These are phyloP conservation scores for Cornus controversa DNA, from an alignment of 148 eudicot species.

Conservation along the genomic window DNA sequence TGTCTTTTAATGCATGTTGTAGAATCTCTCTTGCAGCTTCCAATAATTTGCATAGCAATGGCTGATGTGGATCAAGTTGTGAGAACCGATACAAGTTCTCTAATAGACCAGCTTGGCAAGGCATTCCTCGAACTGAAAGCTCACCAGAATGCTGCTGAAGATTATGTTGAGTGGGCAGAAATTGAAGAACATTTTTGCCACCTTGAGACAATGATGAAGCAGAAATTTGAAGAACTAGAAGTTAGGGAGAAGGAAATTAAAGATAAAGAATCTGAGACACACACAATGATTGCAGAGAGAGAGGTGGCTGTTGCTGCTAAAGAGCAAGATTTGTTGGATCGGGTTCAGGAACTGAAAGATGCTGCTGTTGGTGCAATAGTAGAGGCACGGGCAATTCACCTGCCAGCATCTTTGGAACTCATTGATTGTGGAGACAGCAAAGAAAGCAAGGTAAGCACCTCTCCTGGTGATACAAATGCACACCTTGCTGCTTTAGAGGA, in stretches of 20 bases:
- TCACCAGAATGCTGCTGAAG: conserved; percentile 30
- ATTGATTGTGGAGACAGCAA: conserved; percentile 20
- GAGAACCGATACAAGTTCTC: conserved; percentile 26
- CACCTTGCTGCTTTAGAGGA: conserved; percentile 31
- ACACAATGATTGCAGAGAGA: conserved; percentile 34
- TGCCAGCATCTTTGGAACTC: conserved; percentile 27
- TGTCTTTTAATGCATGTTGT: not conserved
- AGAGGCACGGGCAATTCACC: conserved; percentile 35
- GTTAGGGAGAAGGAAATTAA: conserved; percentile 39
- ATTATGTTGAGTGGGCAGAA: conserved; percentile 33
- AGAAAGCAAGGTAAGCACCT: conserved; percentile 54
- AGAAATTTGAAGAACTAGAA: conserved; percentile 46
- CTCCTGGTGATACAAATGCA: conserved; percentile 43
- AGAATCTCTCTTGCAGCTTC: conserved; percentile 17
- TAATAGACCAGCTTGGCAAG: conserved; percentile 48
- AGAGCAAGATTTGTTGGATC: conserved; percentile 57
- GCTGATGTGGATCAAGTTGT: conserved; percentile 32
- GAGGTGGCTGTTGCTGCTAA: conserved; percentile 49
- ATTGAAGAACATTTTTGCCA: conserved; percentile 44
- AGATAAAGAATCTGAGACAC: conserved; percentile 38
- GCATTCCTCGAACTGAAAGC: conserved; percentile 49
- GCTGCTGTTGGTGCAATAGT: conserved; percentile 55
- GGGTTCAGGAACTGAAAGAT: conserved; percentile 68
- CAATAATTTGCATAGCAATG: conserved; percentile 28
- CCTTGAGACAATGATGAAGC: conserved; percentile 38